Evolutionary conservation across 2,329 filamentous ascomycete genomes (phyloP).

Genomic region (Fusarium sp.): DNA sequence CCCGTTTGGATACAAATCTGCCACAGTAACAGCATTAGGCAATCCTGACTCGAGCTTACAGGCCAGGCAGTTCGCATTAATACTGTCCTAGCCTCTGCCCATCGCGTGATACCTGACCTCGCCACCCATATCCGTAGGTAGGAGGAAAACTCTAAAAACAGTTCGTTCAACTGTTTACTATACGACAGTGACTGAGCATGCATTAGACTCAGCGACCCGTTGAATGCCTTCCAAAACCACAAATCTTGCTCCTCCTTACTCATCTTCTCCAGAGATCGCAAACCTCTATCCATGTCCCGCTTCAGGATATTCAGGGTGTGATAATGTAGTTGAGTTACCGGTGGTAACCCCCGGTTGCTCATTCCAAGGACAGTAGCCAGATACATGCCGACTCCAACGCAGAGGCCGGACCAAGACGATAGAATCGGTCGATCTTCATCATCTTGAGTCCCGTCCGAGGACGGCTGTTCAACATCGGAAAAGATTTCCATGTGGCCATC

Average conservation of each 20-base stretch:
- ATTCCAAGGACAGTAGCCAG: neutral
- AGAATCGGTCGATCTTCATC: neutral
- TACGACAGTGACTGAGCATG: neutral
- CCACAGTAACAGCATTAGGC: neutral
- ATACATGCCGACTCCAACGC: neutral
- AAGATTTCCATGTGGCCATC: neutral
- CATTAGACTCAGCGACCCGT: neutral
- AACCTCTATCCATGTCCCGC: neutral
- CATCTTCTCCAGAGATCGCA: neutral
- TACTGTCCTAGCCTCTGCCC: fast-evolving
- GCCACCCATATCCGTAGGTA: neutral
- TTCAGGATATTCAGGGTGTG: neutral
- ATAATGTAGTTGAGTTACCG: neutral
- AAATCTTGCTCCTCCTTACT: neutral
- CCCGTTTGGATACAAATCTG: fast-evolving
- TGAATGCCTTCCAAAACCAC: neutral
- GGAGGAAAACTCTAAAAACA: fast-evolving
- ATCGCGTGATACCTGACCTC: fast-evolving
- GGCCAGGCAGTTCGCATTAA: neutral
- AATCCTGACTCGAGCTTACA: neutral
- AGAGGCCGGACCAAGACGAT: neutral
- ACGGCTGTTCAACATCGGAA: neutral
- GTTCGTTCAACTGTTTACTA: neutral
- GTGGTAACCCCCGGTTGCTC: neutral
- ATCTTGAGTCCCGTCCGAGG: fast-evolving